These are phyloP conservation scores for Lachnellula occidentalis DNA, from an alignment of 2,329 filamentous ascomycete genomes.

Conservation along the genomic window DNA sequence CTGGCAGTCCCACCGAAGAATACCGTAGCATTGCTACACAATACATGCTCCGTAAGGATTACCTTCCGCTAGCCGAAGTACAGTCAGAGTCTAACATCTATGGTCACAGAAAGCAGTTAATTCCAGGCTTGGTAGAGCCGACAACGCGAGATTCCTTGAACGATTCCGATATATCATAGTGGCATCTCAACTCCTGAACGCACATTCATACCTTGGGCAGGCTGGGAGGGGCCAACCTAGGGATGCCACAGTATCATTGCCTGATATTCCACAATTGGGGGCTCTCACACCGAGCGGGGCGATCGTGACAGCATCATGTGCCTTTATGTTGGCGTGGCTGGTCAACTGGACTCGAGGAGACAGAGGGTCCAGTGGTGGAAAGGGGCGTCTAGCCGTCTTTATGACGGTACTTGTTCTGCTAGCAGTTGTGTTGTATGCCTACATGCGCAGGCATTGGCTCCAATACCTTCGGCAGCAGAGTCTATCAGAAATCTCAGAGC, in stretches of 20 bases:
- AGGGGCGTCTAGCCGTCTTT: slow-evolving; percentile 46
- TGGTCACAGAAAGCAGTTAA: slow-evolving; percentile 58
- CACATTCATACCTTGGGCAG: slow-evolving; percentile 51
- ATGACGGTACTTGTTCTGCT: slow-evolving; percentile 46
- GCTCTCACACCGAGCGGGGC: slow-evolving; percentile 60
- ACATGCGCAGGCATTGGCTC: slow-evolving; percentile 75
- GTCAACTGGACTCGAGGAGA: slow-evolving; percentile 63
- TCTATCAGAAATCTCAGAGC: slow-evolving; percentile 59
- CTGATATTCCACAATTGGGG: slow-evolving; percentile 27
- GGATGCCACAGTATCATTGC: slow-evolving; percentile 13
- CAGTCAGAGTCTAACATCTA: slow-evolving; percentile 4
- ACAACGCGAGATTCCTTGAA: slow-evolving; percentile 82
- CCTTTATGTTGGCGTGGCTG: slow-evolving; percentile 54
- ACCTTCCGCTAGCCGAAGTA: slow-evolving; percentile 8
- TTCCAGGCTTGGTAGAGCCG: slow-evolving; percentile 66
- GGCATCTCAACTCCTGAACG: slow-evolving; percentile 80
- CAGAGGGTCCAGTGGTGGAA: slow-evolving; percentile 47
- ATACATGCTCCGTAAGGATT: slow-evolving; percentile 46
- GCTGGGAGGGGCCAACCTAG: slow-evolving; percentile 21
- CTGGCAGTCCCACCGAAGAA: slow-evolving; percentile 38
- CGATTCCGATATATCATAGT: slow-evolving; percentile 91
- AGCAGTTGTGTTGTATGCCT: slow-evolving; percentile 57
- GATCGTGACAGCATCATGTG: slow-evolving; percentile 55
- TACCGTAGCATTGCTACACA: slow-evolving; percentile 41
- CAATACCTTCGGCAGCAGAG: slow-evolving; percentile 72